Percentiles rank a stretch among this genome's conserved stretches.
Conservation (phyloP, 306 rosid genomes). For the Prunus kanzakura region DNA sequence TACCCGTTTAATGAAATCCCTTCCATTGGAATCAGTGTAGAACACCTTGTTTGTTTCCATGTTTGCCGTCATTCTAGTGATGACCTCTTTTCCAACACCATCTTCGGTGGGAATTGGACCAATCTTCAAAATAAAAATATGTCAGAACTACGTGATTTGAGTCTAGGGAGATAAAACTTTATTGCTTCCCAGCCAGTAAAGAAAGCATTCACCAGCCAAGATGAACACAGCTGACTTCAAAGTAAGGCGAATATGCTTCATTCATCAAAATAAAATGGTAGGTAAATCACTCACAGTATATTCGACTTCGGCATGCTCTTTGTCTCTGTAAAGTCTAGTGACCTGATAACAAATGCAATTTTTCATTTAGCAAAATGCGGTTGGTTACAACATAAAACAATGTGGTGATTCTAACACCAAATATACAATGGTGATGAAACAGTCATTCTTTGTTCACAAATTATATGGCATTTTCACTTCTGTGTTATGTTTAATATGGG, state of each 20-base stretch:
- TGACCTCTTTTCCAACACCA: conserved; percentile 80
- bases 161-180: not conserved
- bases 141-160: conserved; percentile 23
- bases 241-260: not conserved
- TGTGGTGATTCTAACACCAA: not conserved
- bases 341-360: conserved; percentile 43
- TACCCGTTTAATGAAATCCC: conserved; percentile 90
- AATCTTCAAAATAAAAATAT: conserved; percentile 49
- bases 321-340: conserved; percentile 71
- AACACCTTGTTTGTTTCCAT: conserved; percentile 76
- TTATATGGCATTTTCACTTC: not conserved
- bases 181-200: not conserved
- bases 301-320: conserved; percentile 89
- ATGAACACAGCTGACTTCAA: not conserved
- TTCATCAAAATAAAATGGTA: not conserved
- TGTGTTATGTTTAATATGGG: not conserved
- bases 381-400: not conserved
- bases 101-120: conserved; percentile 88
- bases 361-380: conserved; percentile 3
- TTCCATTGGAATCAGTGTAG: conserved; percentile 84
- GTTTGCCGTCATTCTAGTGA: conserved; percentile 65
- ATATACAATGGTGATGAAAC: not conserved
- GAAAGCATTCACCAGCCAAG: not conserved
- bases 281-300: conserved; percentile 65
- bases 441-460: not conserved